Percentiles rank a stretch among this genome's conserved stretches.
These are phyloP conservation scores for Xeromyces bisporus DNA, from an alignment of 495 filamentous ascomycete species.

Conservation along the genomic window DNA sequence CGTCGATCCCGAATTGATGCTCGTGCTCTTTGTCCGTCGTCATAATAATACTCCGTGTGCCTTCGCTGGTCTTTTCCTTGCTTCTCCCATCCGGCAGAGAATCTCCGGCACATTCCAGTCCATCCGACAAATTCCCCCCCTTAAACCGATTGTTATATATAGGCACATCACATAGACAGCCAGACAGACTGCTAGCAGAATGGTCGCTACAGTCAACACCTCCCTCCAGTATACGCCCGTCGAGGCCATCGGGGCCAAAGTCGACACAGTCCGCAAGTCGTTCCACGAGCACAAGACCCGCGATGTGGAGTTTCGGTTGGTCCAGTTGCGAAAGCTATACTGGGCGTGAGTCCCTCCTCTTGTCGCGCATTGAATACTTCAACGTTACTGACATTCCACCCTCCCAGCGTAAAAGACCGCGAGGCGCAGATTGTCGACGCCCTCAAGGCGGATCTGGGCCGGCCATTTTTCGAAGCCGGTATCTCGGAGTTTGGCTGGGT, in stretches of 20 bases:
- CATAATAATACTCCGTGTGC: no score
- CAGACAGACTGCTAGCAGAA: slow-evolving; percentile 7
- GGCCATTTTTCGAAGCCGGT: slow-evolving; percentile 50
- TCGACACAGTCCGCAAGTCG: slow-evolving; percentile 37
- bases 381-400: no score
- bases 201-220: slow-evolving; percentile 25
- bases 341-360: slow-evolving; percentile 72
- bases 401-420: slow-evolving; percentile 64
- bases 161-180: no score
- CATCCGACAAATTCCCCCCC: no score
- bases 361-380: no score
- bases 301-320: slow-evolving; percentile 59
- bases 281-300: slow-evolving; percentile 70
- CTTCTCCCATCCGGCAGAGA: no score
- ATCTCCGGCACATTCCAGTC: no score
- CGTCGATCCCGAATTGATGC: no score
- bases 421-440: slow-evolving; percentile 50
- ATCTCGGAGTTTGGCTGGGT: slow-evolving; percentile 57
- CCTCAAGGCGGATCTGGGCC: slow-evolving; percentile 55
- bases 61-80: no score
- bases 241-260: slow-evolving; percentile 45
- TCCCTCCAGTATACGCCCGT: slow-evolving; percentile 48
- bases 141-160: no score
- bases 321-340: slow-evolving; percentile 83
- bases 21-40: no score